phyloP scores from a whole-genome alignment of 129 eudicot genomes.

The Lonicera japonica region DNA sequence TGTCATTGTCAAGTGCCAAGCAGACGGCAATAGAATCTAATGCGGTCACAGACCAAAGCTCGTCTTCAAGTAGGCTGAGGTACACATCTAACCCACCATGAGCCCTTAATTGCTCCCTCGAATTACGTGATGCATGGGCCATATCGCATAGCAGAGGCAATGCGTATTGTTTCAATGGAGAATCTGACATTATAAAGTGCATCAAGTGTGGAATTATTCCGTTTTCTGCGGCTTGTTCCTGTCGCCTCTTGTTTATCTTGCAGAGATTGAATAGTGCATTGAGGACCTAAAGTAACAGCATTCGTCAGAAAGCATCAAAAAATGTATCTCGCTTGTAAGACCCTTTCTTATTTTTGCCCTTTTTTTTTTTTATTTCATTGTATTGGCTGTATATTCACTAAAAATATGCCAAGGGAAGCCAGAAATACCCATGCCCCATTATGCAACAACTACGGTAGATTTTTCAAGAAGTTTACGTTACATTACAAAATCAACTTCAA shows the following conservation, averaged over 20 bases:
- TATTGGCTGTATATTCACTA: too few species aligned
- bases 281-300: slow-evolving; percentile 58
- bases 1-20: slow-evolving; percentile 94
- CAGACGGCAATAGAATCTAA: slow-evolving; percentile 92
- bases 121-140: slow-evolving; percentile 95
- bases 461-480: too few species aligned
- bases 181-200: slow-evolving; percentile 79
- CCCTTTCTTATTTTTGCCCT: too few species aligned
- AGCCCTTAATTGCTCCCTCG: slow-evolving; percentile 92
- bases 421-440: too few species aligned
- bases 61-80: slow-evolving; percentile 91
- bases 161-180: slow-evolving; percentile 83
- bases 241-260: slow-evolving; percentile 95
- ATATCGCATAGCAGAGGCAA: slow-evolving; percentile 87
- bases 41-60: slow-evolving; percentile 92
- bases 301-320: slow-evolving; percentile 15
- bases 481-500: too few species aligned
- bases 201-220: slow-evolving; percentile 95
- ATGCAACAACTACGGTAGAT: too few species aligned
- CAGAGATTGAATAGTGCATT: slow-evolving; percentile 92
- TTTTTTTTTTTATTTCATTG: too few species aligned
- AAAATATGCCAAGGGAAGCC: too few species aligned
- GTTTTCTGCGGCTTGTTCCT: slow-evolving; percentile 97
- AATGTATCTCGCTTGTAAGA: background rate
- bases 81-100: slow-evolving; percentile 95